Evolutionary conservation across 495 filamentous ascomycete species (phyloP).

Genomic region (Trichoderma parareesei): DNA sequence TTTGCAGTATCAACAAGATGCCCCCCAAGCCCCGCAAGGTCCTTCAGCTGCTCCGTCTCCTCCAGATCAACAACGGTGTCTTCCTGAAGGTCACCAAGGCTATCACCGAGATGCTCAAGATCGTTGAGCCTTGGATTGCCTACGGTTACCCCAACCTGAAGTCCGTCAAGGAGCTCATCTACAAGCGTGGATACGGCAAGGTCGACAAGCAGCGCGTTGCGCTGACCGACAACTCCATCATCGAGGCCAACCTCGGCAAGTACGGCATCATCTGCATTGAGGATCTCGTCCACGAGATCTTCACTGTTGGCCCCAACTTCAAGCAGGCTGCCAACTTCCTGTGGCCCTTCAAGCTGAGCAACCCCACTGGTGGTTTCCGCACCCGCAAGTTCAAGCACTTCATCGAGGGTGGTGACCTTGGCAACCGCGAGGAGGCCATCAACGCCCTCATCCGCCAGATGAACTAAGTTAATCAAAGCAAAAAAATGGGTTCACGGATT

Average conservation of each 20-base stretch:
- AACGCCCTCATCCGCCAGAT: constrained; percentile 94
- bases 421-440: constrained; percentile 98
- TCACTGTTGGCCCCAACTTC: constrained; percentile 98
- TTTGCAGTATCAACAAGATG: constrained; percentile 97
- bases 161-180: constrained; percentile 96
- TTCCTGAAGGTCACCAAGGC: constrained; percentile 98
- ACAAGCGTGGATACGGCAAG: constrained; percentile 99
- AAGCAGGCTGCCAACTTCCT: constrained; percentile 99
- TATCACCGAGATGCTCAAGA: constrained; percentile 93
- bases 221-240: constrained; percentile 94
- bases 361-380: constrained; percentile 93
- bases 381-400: constrained; percentile 98
- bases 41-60: constrained; percentile 94
- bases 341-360: constrained; percentile 99
- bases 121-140: constrained; percentile 95
- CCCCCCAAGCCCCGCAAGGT: constrained; percentile 99
- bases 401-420: constrained; percentile 96
- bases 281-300: constrained; percentile 99
- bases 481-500: constrained; percentile 18
- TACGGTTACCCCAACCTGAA: constrained; percentile 99
- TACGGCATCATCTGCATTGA: constrained; percentile 99
- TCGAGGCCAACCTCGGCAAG: constrained; percentile 93
- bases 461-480: constrained; percentile 60
- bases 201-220: constrained; percentile 91
- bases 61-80: constrained; percentile 99